Evolutionary conservation across 2,329 filamentous ascomycete genomes (phyloP), one percentile per base, ranked within the genome.

Genomic region (Claviceps sp.): DNA sequence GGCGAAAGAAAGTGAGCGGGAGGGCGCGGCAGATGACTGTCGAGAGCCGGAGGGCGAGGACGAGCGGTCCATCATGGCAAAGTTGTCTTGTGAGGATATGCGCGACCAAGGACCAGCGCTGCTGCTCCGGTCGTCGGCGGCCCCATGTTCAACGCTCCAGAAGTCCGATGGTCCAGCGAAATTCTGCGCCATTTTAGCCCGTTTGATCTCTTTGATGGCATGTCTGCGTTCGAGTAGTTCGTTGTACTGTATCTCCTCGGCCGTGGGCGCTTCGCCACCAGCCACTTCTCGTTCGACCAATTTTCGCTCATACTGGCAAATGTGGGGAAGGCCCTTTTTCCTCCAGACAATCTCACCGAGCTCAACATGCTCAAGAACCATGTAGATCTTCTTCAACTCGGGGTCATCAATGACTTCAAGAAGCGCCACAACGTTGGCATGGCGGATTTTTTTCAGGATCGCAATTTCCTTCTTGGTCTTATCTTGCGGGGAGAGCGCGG

Each of bases 321-420:
- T 86, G 61, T 89, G 86, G 52, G 84, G 85, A 6, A 89, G 75
- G 5, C 89, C 91, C 69, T 90, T 89, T 65, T 86, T 91, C 51
- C 93, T 82, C 93, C 93, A 98, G 47, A 89, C 79, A 53, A 98
- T 88, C 69, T 98, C 93, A 49, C 93, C 91, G 42, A 91, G 78
- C 65, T 96, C 89, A 52, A 96, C 90, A 67, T 91, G 91, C 67
- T 98, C 93, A 44, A 98, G 77, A 20, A 97, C 88, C 71, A 98
- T 91, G 70, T 98, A 98, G 56, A 98, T 95, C 71, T 98, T 98
- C 71, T 94, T 93, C 54, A 89, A 81, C 61, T 89, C 88, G 1
- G 91, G 91, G 65, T 98, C 93, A 65, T 98, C 93, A 61, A 98
- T 97, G 62, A 98, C 90, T 70, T 98, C 93, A 57, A 97, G 78